These are phyloP conservation scores for Arthrinium phaeospermum DNA, from an alignment of 2,329 filamentous ascomycete genomes.

Conservation along the genomic window DNA sequence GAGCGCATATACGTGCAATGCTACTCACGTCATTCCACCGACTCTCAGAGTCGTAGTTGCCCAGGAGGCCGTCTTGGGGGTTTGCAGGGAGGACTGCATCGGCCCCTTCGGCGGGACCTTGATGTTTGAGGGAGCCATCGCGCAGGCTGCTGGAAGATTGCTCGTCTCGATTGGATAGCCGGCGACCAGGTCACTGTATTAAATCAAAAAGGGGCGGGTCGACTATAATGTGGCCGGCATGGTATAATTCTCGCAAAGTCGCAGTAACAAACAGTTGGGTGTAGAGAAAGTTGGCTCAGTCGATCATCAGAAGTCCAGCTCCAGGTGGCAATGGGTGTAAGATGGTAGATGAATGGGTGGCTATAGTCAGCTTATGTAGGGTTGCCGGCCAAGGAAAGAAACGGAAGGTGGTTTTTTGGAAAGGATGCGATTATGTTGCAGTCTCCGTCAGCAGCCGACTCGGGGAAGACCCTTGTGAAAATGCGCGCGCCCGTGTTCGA, in stretches of 20 bases:
- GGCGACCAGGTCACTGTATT: conserved; percentile 4
- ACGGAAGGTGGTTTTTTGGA: not conserved
- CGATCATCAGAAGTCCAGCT: conserved; percentile 25
- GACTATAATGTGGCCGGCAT: conserved; percentile 9
- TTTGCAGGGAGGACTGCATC: conserved; percentile 37
- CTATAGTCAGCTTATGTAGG: conserved; percentile 21
- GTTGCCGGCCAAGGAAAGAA: conserved; percentile 5
- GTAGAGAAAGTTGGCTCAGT: not conserved
- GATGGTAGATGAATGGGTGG: not conserved
- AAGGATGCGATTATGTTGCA: conserved; percentile 4
- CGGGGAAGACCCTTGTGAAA: conserved; percentile 1
- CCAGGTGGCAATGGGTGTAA: not conserved
- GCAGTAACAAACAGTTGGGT: not conserved
- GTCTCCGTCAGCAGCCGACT: not conserved
- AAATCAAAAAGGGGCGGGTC: not conserved
- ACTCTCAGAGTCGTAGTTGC: conserved; percentile 91
- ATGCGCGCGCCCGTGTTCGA: not conserved
- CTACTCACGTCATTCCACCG: conserved; percentile 79
- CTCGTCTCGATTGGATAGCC: not conserved
- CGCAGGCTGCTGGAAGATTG: not conserved
- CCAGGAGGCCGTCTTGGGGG: conserved; percentile 64
- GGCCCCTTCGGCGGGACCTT: conserved; percentile 50
- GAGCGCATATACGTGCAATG: conserved; percentile 14
- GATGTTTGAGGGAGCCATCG: conserved; percentile 59
- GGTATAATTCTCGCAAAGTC: not conserved